Conservation (phyloP, 768 basidiomycete genomes). For the Leccinellum albellum region DNA sequence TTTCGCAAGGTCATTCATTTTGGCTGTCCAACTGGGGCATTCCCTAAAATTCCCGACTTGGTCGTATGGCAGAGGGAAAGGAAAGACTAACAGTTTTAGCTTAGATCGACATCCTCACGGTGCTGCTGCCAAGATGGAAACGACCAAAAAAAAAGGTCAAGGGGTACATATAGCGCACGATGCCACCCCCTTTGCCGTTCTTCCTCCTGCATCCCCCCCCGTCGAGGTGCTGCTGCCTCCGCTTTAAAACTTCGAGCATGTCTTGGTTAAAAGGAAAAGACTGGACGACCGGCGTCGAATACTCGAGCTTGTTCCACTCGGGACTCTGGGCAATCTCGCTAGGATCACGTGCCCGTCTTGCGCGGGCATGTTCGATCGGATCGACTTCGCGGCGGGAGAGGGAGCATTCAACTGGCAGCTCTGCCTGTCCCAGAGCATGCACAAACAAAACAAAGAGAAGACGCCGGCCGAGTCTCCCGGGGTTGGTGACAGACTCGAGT, state of each 20-base stretch:
- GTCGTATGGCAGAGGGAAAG: not conserved
- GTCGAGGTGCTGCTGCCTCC: too few species aligned
- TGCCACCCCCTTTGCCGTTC: not conserved
- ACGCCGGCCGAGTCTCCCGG: not conserved
- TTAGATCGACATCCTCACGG: constrained; percentile 3
- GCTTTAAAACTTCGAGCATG: too few species aligned
- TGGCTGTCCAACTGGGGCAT: not conserved
- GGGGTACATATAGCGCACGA: constrained; percentile 25
- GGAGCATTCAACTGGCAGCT: not conserved
- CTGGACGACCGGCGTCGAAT: constrained; percentile 29
- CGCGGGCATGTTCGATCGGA: constrained; percentile 8
- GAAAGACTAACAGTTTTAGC: not conserved
- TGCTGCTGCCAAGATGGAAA: constrained; percentile 20
- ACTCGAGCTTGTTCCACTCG: constrained; percentile 35
- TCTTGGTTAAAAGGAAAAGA: constrained; percentile 31
- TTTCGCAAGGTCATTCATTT: constrained; percentile 8
- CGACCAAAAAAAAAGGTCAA: not conserved
- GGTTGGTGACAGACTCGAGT: constrained; percentile 4
- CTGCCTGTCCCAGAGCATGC: not conserved
- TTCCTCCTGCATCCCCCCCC: not conserved
- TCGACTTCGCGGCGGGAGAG: constrained; percentile 1
- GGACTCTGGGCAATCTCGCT: constrained; percentile 31
- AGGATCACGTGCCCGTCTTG: constrained; percentile 2
- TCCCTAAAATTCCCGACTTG: constrained; percentile 6
- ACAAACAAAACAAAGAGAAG: constrained; percentile 4